Evolutionary conservation across 768 basidiomycete species (phyloP).

Genomic region (Leccinum rimulosum): DNA sequence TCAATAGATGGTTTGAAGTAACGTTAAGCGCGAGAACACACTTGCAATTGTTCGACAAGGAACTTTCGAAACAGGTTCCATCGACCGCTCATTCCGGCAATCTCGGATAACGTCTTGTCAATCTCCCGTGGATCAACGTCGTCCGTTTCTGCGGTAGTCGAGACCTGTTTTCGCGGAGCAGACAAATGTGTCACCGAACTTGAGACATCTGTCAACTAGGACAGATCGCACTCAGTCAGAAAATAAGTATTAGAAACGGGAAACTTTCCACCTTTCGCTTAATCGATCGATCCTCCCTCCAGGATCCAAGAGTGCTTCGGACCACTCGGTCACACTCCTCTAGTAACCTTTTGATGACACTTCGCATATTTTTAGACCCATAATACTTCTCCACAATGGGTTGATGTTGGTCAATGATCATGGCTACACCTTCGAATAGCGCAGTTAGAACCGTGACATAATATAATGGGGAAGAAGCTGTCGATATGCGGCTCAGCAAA

Average conservation of each 20-base stretch:
- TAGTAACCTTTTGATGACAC: constrained; percentile 70
- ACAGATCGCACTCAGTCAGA: constrained; percentile 1
- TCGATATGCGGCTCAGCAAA: constrained; percentile 6
- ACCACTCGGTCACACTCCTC: constrained; percentile 88
- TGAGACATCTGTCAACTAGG: constrained; percentile 47
- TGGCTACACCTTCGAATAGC: constrained; percentile 91
- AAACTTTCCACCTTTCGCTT: constrained; percentile 62
- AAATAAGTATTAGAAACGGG: background rate
- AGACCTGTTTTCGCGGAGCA: constrained; percentile 30
- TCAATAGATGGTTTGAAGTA: background rate
- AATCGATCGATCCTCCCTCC: constrained; percentile 89
- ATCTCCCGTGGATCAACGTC: constrained; percentile 85
- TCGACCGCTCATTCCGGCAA: constrained; percentile 85
- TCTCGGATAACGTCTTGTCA: constrained; percentile 85
- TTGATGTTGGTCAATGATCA: constrained; percentile 97
- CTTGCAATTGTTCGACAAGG: constrained; percentile 69
- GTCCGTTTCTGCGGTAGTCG: constrained; percentile 42
- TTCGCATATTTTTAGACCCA: constrained; percentile 81
- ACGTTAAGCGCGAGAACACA: constrained; percentile 26
- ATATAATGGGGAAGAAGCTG: constrained; percentile 90
- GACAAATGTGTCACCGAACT: constrained; percentile 38
- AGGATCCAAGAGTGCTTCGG: constrained; percentile 68
- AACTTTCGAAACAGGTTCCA: constrained; percentile 93
- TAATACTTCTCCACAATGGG: constrained; percentile 99
- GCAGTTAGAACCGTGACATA: constrained; percentile 88